Evolutionary conservation across 1,284 basidiomycete genomes (phyloP).

Genomic region (Anthracocystis walkeri): DNA sequence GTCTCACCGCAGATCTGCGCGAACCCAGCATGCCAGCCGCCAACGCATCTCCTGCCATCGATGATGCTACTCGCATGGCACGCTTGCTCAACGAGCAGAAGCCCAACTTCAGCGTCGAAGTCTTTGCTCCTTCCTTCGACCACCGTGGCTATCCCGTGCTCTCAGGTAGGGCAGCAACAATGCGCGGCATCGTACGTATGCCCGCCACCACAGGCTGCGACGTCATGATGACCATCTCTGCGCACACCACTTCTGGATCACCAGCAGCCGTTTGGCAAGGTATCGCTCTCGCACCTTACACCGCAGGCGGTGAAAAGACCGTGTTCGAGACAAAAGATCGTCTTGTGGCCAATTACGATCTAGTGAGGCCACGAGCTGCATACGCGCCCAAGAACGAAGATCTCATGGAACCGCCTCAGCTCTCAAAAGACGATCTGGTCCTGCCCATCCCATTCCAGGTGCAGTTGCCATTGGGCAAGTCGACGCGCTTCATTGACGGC

Average conservation of each 20-base stretch:
- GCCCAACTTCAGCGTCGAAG: constrained; percentile 61
- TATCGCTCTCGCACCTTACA: constrained; percentile 53
- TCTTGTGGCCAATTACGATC: constrained; percentile 45
- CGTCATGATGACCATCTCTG: constrained; percentile 60
- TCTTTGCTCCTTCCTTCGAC: constrained; percentile 57
- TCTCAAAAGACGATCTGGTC: constrained; percentile 50
- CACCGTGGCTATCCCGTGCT: constrained; percentile 59
- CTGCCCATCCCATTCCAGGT: constrained; percentile 57
- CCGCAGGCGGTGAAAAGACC: constrained; percentile 46
- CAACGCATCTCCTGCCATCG: constrained; percentile 17
- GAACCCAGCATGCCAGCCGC: constrained; percentile 21
- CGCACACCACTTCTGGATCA: constrained; percentile 59
- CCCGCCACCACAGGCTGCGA: constrained; percentile 49
- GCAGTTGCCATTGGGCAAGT: constrained; percentile 58
- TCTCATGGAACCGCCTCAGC: constrained; percentile 42
- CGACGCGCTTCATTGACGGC: constrained; percentile 60
- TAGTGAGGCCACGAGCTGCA: constrained; percentile 37
- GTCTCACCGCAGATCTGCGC: constrained; percentile 44
- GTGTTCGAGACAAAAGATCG: constrained; percentile 57
- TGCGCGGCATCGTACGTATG: constrained; percentile 56
- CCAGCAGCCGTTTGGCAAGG: constrained; percentile 64
- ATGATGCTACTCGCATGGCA: constrained; percentile 31
- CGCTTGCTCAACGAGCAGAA: constrained; percentile 40
- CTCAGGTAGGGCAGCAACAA: constrained; percentile 47
- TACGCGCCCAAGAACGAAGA: constrained; percentile 49